Percentiles rank a stretch among this genome's conserved stretches.
Conservation (phyloP, 257 asterid genomes). For the Marsdenia floribunda region DNA sequence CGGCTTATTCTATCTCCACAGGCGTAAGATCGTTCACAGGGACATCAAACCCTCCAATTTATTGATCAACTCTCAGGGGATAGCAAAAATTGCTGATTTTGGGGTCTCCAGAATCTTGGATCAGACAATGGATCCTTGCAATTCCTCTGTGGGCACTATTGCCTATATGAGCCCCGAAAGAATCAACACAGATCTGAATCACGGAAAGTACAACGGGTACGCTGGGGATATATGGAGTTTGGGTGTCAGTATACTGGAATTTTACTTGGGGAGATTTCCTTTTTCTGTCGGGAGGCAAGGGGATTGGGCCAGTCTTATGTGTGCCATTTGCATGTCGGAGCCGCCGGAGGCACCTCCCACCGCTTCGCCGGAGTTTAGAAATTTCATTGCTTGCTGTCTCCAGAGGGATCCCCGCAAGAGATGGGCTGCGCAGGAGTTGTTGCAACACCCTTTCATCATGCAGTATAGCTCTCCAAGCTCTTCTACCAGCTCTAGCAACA, state of each 20-base stretch:
- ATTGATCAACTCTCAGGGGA: conserved; percentile 48
- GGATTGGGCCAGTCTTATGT: conserved; percentile 90
- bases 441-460: conserved; percentile 38
- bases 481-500: conserved; percentile 7
- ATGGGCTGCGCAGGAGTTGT: conserved; percentile 33
- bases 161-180: conserved; percentile 94
- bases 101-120: conserved; percentile 71
- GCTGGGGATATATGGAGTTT: conserved; percentile 94
- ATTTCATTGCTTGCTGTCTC: conserved; percentile 39
- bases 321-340: conserved; percentile 82
- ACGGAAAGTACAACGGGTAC: conserved; percentile 75
- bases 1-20: conserved; percentile 66
- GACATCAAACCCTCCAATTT: conserved; percentile 85
- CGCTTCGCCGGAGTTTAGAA: conserved; percentile 64
- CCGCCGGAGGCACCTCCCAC: conserved; percentile 77
- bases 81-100: conserved; percentile 75
- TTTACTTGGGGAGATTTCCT: conserved; percentile 71
- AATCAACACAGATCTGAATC: conserved; percentile 83
- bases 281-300: conserved; percentile 75
- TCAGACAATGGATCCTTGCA: conserved; percentile 91
- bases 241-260: conserved; percentile 84
- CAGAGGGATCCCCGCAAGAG: conserved; percentile 42
- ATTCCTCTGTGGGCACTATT: conserved; percentile 84
- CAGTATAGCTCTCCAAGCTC: conserved; percentile 17
- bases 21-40: conserved; percentile 73